Evolutionary conservation across 176 grass and related monocot species (phyloP), one percentile per base, ranked within the genome.

Genomic region (Triticum monococcum): DNA sequence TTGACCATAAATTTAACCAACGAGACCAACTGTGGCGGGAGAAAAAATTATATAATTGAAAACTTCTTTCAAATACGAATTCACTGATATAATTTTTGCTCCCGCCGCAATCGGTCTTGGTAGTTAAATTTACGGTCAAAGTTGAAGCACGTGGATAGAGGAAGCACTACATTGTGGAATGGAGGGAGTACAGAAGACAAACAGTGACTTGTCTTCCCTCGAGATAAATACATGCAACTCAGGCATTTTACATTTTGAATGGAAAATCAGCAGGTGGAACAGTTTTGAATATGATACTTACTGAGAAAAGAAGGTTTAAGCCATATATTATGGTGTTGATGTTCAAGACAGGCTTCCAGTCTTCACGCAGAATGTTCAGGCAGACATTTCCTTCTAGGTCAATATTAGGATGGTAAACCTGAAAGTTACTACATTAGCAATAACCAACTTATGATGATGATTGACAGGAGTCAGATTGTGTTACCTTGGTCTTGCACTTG

Each of bases 351-450:
- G 92, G 92, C 75, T 94, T 94, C 92, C 89, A 91, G 35, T 91
- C 92, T 87, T 94, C 89, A 87, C 89, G 92, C 68, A 94, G 84
- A 86, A 94, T 94, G 78, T 91, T 94, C 20, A 94, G 81, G 76
- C 92, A 94, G 57, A 94, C 92, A 85, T 94, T 94, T 82, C 93
- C 93, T 48, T 95, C 93, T 80, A 95, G 54, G 75, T 95, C 93
- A 45, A 95, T 95, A 82, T 95, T 95, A 56, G 93, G 90, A 89
- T 95, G 93, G 57, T 95, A 95, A 40, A 95, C 83, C 93, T 95
- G 68, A 38, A 92, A 69, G 52, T 35, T 18, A 56, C 36, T 22
- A 61, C 23, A 79, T 79, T 78, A 90, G 68, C 46, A 69, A 80
- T 81, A 14, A 3, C 59, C 61, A 48, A 65, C 35, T n/a, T 31